Conservation (phyloP, 495 filamentous ascomycete species). For the Pseudoneurospora amorphoporcata region DNA sequence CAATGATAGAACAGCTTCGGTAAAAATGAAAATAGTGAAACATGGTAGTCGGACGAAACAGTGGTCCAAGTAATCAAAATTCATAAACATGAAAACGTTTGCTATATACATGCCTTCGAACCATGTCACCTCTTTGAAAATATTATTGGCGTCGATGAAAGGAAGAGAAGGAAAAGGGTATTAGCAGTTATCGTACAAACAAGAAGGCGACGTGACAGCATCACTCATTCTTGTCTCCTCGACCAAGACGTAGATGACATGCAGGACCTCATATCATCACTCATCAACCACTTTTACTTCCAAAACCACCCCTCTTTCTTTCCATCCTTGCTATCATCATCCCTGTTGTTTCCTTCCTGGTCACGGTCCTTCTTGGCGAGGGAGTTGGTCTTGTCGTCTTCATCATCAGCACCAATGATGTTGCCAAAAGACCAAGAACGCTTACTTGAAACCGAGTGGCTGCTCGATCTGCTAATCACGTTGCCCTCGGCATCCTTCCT, state of each 20-base stretch:
- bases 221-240: neutral
- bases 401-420: neutral
- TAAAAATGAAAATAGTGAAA: too few species aligned
- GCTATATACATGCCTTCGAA: neutral
- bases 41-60: too few species aligned
- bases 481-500: neutral
- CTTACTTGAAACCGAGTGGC: neutral
- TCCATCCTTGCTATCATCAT: neutral
- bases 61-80: too few species aligned
- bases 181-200: neutral
- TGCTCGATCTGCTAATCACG: neutral
- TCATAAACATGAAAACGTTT: neutral
- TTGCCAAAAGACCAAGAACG: neutral
- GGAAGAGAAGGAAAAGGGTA: neutral
- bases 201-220: neutral
- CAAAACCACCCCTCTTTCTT: neutral
- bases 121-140: neutral
- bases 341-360: neutral
- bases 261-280: neutral
- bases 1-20: too few species aligned
- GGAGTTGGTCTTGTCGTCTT: neutral
- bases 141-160: neutral
- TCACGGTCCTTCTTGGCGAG: neutral
- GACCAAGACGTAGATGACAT: neutral
- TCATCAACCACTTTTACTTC: neutral